Evolutionary conservation across 192 early-diverging fungal genomes (phyloP).

Genomic region (Spizellomyces punctatus): DNA sequence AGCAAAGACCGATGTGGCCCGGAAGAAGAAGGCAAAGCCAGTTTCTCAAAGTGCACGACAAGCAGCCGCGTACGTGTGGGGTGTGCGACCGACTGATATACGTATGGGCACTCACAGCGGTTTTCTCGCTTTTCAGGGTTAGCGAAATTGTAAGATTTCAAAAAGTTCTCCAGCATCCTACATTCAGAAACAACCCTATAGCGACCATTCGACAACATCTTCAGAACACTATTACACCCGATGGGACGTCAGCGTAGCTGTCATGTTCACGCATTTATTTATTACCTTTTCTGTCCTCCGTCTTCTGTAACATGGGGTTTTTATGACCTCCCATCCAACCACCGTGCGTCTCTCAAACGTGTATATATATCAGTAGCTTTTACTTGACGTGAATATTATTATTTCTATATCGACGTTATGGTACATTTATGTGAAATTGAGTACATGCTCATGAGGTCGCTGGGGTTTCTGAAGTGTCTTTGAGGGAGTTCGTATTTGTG

Average conservation of each 20-base stretch:
- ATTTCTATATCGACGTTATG: too few species aligned
- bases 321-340: too few species aligned
- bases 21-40: not conserved
- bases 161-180: conserved; percentile 70
- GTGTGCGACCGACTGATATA: not conserved
- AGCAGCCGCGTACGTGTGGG: conserved; percentile 56
- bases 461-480: not conserved
- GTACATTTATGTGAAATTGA: too few species aligned
- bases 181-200: conserved; percentile 71
- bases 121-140: conserved; percentile 36
- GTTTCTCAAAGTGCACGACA: conserved; percentile 56
- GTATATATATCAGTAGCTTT: too few species aligned
- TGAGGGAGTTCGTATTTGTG: not conserved
- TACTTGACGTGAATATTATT: too few species aligned
- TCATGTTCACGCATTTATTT: too few species aligned
- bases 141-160: conserved; percentile 73
- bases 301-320: too few species aligned
- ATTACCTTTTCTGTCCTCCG: too few species aligned
- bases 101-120: not conserved
- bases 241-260: not conserved
- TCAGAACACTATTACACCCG: conserved; percentile 59
- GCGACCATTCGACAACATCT: conserved; percentile 74
- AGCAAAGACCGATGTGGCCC: not conserved
- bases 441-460: too few species aligned
- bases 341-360: too few species aligned